Base-by-base conservation (phyloP, 352 stramenopile genomes). In the Globisporangium viniferum region DNA sequence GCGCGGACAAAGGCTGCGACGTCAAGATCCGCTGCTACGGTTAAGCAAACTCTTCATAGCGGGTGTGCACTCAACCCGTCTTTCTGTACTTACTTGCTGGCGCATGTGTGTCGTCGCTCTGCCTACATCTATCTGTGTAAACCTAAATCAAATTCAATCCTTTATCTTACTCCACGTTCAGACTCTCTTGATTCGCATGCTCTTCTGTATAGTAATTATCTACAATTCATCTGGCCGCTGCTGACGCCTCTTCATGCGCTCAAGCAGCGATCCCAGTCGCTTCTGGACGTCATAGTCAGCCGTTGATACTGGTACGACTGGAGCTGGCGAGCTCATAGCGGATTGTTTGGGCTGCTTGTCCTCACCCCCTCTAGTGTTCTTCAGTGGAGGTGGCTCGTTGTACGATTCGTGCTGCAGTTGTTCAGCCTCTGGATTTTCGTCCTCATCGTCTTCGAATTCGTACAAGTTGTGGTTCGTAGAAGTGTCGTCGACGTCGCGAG, bases 1-100 rank as follows among this genome's bases (percentile, higher is more conserved):
- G 84, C 72, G 88, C 96, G 2, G 91, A 95, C 61, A 99, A 99
- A 73, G 94, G 92, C 27, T 89, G 77, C 62, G 92, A 86, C 4
- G 80, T 93, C 5, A 77, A 78, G 4, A 99, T 99, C 75, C 84
- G 94, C 46, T 99, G 95, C 76, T 95, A 62, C 56, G 56, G 56
- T 20, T 62, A 62, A 49, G 22, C 1, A 31, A 3, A 0, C 10
- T 12, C 18, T 22, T 12, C 6, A 22, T 15, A 15, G 36, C 12
- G 31, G 31, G 31, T 33, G 31, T 41, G 27, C 14, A 8, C 15
- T 10, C 24, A 22, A 6, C 6, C 0, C 49, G 15, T 15, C 20
- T 33, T 6, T 33, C 5, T 3, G 31, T 33, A 33, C 31, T 33
- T 33, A 5, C 31, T 24, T 24, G 35, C 10, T 41, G 36, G 12